A percentile compares a stretch with the other conserved stretches of the same genome.
These are phyloP conservation scores for Metarhizium brunneum DNA, from an alignment of 2,329 filamentous ascomycete genomes.

Conservation along the genomic window DNA sequence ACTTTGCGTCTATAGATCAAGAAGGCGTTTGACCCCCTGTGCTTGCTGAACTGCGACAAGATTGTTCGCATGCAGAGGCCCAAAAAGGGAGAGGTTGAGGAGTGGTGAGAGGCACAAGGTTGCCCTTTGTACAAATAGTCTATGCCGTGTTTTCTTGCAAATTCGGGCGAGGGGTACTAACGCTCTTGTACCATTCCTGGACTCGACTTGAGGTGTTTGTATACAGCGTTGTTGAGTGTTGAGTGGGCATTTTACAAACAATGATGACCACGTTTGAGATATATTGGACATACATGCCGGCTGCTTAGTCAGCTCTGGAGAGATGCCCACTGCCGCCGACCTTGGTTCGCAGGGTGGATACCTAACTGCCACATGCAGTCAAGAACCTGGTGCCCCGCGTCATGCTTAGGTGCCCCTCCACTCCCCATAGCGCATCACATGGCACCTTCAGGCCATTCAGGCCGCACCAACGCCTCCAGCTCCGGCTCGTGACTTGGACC, in stretches of 20 bases:
- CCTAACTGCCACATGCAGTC: too few relatives aligned
- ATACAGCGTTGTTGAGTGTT: background rate
- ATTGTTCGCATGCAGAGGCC: slow-evolving; percentile 50
- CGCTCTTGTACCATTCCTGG: background rate
- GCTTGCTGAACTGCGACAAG: slow-evolving; percentile 61
- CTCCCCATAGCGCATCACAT: slow-evolving; percentile 3
- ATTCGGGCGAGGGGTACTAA: background rate
- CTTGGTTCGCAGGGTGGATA: too few relatives aligned
- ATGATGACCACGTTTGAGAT: background rate
- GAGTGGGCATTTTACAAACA: too few relatives aligned
- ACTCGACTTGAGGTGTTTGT: background rate
- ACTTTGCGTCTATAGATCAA: slow-evolving; percentile 49
- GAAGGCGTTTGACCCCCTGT: slow-evolving; percentile 68
- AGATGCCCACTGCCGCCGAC: too few relatives aligned
- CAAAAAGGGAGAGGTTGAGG: slow-evolving; percentile 31
- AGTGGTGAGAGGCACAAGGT: slow-evolving; percentile 26
- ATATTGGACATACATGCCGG: background rate
- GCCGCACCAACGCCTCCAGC: background rate
- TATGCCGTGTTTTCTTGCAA: background rate
- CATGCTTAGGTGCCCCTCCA: slow-evolving; percentile 1
- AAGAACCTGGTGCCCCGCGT: background rate
- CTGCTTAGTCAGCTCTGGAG: background rate
- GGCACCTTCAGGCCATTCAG: background rate
- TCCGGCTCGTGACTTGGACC: background rate
- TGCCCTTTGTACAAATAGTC: background rate